Evolutionary conservation across 148 eudicot species (phyloP).

Genomic region (Amaranthus hypochondriacus): DNA sequence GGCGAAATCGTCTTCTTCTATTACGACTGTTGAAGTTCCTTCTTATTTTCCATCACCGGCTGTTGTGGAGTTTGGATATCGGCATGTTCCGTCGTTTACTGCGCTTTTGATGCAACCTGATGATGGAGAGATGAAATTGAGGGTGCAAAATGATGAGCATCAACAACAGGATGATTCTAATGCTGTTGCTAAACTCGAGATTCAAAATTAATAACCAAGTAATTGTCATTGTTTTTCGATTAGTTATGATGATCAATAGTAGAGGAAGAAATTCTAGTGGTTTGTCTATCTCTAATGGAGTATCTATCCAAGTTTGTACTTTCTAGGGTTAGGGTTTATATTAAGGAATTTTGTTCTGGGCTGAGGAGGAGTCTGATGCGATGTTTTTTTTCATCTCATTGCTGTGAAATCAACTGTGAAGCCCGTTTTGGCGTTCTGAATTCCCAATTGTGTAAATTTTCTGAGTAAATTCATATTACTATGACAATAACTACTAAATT

Average conservation of each 20-base stretch:
- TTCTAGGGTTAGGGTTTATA: background rate
- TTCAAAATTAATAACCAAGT: background rate
- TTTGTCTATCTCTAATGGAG: background rate
- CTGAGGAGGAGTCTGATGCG: background rate
- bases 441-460: background rate
- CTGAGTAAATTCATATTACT: no score
- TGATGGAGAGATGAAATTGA: background rate
- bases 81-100: background rate
- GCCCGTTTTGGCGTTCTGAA: background rate
- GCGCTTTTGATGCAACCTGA: constrained; percentile 4
- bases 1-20: background rate
- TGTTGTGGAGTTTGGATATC: background rate
- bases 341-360: background rate
- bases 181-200: background rate
- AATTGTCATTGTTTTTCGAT: background rate
- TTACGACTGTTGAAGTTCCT: background rate
- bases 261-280: background rate
- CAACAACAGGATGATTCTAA: background rate
- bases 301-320: background rate
- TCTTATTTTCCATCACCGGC: constrained; percentile 1
- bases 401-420: background rate
- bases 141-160: background rate
- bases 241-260: background rate
- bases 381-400: background rate
- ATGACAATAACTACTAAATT: no score